Evolutionary conservation across 768 basidiomycete genomes (phyloP).

Genomic region (Xerocomellus amylosporus): DNA sequence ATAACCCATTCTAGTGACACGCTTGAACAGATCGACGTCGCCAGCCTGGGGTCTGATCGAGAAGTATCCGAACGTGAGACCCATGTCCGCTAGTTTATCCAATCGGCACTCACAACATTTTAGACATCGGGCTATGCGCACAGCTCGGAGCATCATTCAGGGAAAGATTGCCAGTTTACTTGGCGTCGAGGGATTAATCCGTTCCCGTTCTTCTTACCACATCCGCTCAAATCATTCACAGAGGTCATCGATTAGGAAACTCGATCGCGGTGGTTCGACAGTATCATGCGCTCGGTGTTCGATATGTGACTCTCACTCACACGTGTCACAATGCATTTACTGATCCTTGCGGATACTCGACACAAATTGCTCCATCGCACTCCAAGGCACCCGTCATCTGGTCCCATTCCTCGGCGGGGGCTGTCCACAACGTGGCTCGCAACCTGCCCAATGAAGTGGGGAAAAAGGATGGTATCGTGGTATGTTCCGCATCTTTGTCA

Average conservation of each 20-base stretch:
- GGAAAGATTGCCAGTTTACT: conserved; percentile 86
- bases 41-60: conserved; percentile 72
- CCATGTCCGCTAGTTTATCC: not conserved
- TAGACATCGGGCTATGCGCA: conserved; percentile 66
- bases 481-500: conserved; percentile 24
- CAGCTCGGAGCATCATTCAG: conserved; percentile 45
- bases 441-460: conserved; percentile 80
- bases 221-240: conserved; percentile 30
- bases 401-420: conserved; percentile 86
- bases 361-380: conserved; percentile 48
- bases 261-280: conserved; percentile 80
- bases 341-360: conserved; percentile 68
- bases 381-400: conserved; percentile 89
- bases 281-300: conserved; percentile 83
- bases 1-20: conserved; percentile 57
- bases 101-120: not conserved
- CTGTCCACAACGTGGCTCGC: conserved; percentile 71
- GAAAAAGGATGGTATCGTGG: conserved; percentile 86
- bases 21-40: conserved; percentile 91
- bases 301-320: conserved; percentile 92
- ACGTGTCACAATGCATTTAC: conserved; percentile 88
- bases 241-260: conserved; percentile 90
- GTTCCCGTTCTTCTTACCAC: conserved; percentile 2
- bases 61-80: conserved; percentile 70
- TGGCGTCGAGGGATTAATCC: conserved; percentile 84